Evolutionary conservation across 148 eudicot genomes (phyloP).

Genomic region (Persicaria maculosa): DNA sequence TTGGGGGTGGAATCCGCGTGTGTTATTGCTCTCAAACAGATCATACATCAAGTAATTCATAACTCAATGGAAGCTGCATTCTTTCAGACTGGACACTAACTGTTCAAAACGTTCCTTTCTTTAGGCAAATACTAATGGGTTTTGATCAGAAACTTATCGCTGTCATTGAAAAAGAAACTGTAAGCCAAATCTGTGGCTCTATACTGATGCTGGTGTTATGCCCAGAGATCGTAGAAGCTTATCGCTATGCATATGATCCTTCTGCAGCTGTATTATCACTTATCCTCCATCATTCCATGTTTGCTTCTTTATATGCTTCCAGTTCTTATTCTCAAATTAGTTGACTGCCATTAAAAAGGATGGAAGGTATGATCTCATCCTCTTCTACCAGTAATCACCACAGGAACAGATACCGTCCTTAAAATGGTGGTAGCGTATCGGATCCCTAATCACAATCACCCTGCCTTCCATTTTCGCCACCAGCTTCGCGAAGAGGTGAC

Average conservation of each 20-base stretch:
- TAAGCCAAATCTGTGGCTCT: too few species aligned
- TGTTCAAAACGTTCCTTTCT: too few species aligned
- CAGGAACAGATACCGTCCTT: slow-evolving; percentile 35
- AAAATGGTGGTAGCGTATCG: slow-evolving; percentile 42
- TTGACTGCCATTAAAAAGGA: neutral
- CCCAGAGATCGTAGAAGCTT: too few species aligned
- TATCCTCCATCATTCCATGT: neutral
- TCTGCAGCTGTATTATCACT: neutral
- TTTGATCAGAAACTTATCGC: too few species aligned
- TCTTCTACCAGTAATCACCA: slow-evolving; percentile 36
- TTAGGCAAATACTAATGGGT: too few species aligned
- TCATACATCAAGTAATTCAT: too few species aligned
- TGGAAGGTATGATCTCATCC: neutral
- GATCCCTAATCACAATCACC: slow-evolving; percentile 34
- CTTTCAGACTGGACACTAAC: too few species aligned
- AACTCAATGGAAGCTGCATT: too few species aligned
- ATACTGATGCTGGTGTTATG: too few species aligned
- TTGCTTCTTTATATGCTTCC: neutral
- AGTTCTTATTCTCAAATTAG: neutral
- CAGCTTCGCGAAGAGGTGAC: slow-evolving; percentile 39
- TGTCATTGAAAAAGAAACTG: too few species aligned
- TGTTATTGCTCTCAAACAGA: too few species aligned
- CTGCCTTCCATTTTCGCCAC: slow-evolving; percentile 31
- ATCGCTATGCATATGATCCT: neutral
- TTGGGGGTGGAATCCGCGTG: too few species aligned